phyloP scores from a whole-genome alignment of 2,329 filamentous ascomycete species.

The Dothistroma septosporum region DNA sequence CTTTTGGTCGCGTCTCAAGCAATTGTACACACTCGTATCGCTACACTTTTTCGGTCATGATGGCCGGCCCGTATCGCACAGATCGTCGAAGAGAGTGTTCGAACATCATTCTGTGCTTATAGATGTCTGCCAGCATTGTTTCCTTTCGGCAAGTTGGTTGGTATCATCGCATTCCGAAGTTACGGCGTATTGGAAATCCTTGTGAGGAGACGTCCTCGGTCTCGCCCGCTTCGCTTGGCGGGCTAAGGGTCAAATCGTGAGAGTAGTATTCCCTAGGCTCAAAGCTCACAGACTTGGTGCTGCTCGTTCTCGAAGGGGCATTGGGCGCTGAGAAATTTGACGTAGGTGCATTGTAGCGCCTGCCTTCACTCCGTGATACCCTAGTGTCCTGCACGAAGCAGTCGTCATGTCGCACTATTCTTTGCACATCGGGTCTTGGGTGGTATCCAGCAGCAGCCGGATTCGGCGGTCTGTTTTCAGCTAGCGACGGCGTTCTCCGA shows the following conservation, averaged over 20 bases:
- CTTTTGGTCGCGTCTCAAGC: neutral
- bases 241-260: conserved; percentile 16
- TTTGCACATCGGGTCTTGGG: neutral
- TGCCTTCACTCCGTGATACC: neutral
- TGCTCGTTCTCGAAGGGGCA: conserved; percentile 8
- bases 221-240: conserved; percentile 20
- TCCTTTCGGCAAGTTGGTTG: neutral
- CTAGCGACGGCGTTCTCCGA: conserved; percentile 14
- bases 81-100: neutral
- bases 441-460: neutral
- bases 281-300: conserved; percentile 13
- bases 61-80: neutral
- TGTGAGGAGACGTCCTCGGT: conserved; percentile 11
- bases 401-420: neutral
- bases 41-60: neutral
- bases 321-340: conserved; percentile 16
- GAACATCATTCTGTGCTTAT: neutral
- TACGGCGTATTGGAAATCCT: neutral
- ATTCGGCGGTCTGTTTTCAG: neutral
- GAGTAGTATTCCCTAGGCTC: conserved; percentile 10
- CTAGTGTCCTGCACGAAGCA: conserved; percentile 5
- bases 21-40: neutral
- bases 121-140: neutral
- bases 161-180: neutral
- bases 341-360: conserved; percentile 12